phyloP scores from a whole-genome alignment of 1,284 basidiomycete genomes.

The Grifola frondosa region DNA sequence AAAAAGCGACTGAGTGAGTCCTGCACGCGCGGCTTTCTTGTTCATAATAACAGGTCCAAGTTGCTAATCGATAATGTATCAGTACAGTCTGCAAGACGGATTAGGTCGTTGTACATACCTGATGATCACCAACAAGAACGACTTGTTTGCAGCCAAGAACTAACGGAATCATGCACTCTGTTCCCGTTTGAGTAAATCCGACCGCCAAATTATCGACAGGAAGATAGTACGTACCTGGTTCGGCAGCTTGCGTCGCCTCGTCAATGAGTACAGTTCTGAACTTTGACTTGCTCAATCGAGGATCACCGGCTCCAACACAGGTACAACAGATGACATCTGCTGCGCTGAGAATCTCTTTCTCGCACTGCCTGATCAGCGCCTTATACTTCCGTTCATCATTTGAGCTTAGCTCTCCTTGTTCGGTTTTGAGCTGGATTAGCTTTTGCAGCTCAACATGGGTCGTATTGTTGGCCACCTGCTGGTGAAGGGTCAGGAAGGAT shows the following conservation, averaged over 20 bases:
- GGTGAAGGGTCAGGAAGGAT: constrained; percentile 92
- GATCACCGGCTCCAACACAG: constrained; percentile 97
- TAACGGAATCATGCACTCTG: constrained; percentile 99
- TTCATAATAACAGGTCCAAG: constrained; percentile 99
- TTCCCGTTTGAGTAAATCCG: constrained; percentile 16
- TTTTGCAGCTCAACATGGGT: constrained; percentile 96
- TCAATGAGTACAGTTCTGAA: constrained; percentile 98
- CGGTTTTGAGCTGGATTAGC: constrained; percentile 95
- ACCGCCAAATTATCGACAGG: neutral
- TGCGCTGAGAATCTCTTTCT: constrained; percentile 93
- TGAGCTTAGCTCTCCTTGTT: constrained; percentile 95
- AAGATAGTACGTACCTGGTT: constrained; percentile 71
- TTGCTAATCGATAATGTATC: constrained; percentile 53
- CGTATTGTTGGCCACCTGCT: constrained; percentile 95
- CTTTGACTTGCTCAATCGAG: constrained; percentile 93
- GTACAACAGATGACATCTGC: constrained; percentile 99
- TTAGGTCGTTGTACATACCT: constrained; percentile 40
- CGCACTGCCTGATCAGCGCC: constrained; percentile 89
- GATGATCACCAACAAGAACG: constrained; percentile 97
- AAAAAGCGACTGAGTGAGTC: constrained; percentile 96
- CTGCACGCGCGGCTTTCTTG: constrained; percentile 98
- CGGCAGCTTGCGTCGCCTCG: constrained; percentile 97
- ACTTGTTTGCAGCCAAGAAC: constrained; percentile 98
- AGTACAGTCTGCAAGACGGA: constrained; percentile 13
- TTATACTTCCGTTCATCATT: constrained; percentile 99